Evolutionary conservation across 2,329 filamentous ascomycete genomes (phyloP).

Genomic region (Ramichloridium luteum): DNA sequence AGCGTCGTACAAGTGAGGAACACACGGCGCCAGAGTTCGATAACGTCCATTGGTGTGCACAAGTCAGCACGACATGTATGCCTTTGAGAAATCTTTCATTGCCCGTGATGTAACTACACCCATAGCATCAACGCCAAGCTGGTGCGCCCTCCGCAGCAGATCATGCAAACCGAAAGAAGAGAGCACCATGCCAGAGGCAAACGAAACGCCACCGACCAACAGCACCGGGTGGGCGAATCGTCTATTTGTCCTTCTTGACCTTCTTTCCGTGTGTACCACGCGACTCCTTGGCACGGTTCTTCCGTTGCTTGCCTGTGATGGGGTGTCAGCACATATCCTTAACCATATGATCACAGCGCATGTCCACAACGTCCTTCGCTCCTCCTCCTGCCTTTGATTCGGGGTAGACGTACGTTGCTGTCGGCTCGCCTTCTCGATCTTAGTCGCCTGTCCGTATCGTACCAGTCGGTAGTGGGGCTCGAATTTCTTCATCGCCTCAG

Average conservation of each 20-base stretch:
- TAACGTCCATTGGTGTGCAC: too few species aligned
- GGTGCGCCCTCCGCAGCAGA: conserved; percentile 12
- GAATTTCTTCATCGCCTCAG: conserved; percentile 99
- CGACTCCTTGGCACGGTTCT: conserved; percentile 99
- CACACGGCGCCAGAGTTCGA: too few species aligned
- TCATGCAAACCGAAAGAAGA: conserved; percentile 12
- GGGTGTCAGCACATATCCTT: neutral
- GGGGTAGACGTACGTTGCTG: conserved; percentile 79
- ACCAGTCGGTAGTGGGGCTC: conserved; percentile 97
- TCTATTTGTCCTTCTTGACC: conserved; percentile 60
- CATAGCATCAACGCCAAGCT: conserved; percentile 16
- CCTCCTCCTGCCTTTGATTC: conserved; percentile 4
- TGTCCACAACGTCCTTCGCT: conserved; percentile 19
- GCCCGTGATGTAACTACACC: conserved; percentile 12
- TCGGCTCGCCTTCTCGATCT: conserved; percentile 95
- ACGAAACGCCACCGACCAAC: conserved; percentile 7
- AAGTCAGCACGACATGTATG: too few species aligned
- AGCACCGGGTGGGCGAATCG: conserved; percentile 9
- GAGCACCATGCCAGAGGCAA: conserved; percentile 11
- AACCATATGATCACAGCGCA: conserved; percentile 2
- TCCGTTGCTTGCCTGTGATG: conserved; percentile 91
- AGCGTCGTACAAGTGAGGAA: too few species aligned
- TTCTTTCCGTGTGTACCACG: conserved; percentile 93
- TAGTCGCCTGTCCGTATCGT: conserved; percentile 79
- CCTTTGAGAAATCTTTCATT: conserved; percentile 16